Evolutionary conservation across 2,329 filamentous ascomycete species (phyloP).

Genomic region (Furcasterigmium furcatum): DNA sequence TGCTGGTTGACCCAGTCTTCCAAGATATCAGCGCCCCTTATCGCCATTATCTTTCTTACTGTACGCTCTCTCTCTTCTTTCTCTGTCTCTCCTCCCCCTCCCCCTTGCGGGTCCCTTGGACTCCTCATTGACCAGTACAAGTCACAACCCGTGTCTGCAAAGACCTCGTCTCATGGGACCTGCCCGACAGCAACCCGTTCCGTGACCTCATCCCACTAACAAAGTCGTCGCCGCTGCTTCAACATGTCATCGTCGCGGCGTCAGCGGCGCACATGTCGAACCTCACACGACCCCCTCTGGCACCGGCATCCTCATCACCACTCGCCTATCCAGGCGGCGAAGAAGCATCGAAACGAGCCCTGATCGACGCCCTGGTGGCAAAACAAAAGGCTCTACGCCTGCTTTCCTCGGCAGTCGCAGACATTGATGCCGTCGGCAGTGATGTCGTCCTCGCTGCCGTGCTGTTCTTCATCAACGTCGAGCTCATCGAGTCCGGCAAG

Average conservation of each 20-base stretch:
- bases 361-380: slow-evolving; percentile 40
- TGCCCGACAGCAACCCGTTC: slow-evolving; percentile 41
- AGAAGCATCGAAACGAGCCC: slow-evolving; percentile 20
- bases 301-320: slow-evolving; percentile 7
- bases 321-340: slow-evolving; percentile 8
- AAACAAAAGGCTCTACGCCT: slow-evolving; percentile 41
- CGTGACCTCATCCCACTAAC: slow-evolving; percentile 39
- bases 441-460: slow-evolving; percentile 42
- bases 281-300: slow-evolving; percentile 27
- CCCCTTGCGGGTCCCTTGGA: neutral
- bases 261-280: slow-evolving; percentile 46
- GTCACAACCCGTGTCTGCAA: slow-evolving; percentile 47
- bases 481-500: slow-evolving; percentile 46
- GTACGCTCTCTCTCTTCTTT: slow-evolving; percentile 20
- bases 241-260: slow-evolving; percentile 44
- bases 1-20: slow-evolving; percentile 38
- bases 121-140: slow-evolving; percentile 33
- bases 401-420: slow-evolving; percentile 34
- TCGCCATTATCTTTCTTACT: slow-evolving; percentile 37
- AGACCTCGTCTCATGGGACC: slow-evolving; percentile 47
- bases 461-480: slow-evolving; percentile 47
- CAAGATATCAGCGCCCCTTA: slow-evolving; percentile 51
- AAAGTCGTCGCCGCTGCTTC: slow-evolving; percentile 35
- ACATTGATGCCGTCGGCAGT: slow-evolving; percentile 29
- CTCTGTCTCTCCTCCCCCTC: slow-evolving; percentile 7